Base-by-base conservation (phyloP, 768 basidiomycete genomes). In the Pholiota molesta region DNA sequence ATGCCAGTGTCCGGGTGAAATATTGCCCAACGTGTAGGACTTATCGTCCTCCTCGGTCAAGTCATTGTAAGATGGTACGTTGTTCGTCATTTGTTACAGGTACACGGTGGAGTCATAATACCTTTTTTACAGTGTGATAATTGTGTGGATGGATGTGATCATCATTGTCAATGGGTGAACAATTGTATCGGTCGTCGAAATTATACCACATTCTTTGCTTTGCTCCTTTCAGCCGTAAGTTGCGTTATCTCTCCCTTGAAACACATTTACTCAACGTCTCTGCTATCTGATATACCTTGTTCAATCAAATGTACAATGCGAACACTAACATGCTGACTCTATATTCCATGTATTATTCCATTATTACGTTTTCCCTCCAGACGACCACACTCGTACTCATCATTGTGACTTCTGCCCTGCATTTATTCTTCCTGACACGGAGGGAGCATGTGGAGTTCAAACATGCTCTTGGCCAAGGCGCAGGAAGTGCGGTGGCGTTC, bases 151-250 rank as follows among this genome's bases (percentile, higher is more conserved):
- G 89, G 90, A 10, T 98, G 96, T 66, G 95, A 97, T 73, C 92
- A 96, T 71, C 94, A 94, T 71, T 92, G 90, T 64, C 89, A 89
- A 71, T 92, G 90, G 91, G 86, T 99, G 19, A 97, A 98, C 73
- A 97, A 95, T 72, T 99, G 97, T 72, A 84, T 99, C 42, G 97
- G 97, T 7, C 86, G 94, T 42, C 88, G 95, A 49, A 99, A 98
- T 73, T 99, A 99, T 73, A 91, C 94, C 17, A 83, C 88, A n/a
- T 99, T 99, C 77, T 88, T 97, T 64, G 86, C 85, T 0, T 86
- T 96, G 66, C 80, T 99, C n/a, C 73, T 89, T 42, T 85, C 86
- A 37, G 84, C 88, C 11, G 91, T 94, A 71, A 71, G 92, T 84
- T 33, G 59, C 60, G 33, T 57, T 28, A 29, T 51, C 40, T 57